Base-by-base conservation (phyloP, 441 rosid genomes). In the Sinapis alba region DNA sequence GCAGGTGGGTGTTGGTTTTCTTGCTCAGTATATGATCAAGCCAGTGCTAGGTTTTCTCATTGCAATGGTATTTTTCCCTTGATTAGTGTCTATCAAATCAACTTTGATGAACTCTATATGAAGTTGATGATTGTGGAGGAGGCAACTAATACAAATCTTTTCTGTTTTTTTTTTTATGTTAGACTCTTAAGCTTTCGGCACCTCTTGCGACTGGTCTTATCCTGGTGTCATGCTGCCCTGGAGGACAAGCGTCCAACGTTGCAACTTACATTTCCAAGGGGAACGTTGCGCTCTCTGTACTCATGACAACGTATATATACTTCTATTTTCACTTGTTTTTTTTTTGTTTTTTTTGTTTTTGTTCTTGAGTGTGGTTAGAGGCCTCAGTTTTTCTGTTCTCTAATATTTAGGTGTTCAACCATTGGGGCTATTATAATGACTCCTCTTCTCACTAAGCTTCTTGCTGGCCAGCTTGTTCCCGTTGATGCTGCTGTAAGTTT, bases 381-480 rank as follows among this genome's bases (percentile, higher is more conserved):
- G 10, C 13, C 21, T 28, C 24, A 6, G 7, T 43, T 13, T 0
- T 10, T 30, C 7, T 67, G 71, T 70, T 72, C 45, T 65, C 32
- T 72, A 65, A 72, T 62, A 32, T 75, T 47, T 70, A 95, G 98
- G 81, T 95, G 99, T 84, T 95, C 99, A 59, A 95, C 99, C 30
- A 84, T 92, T 43, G 98, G 99, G 66, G 98, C 99, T 63, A 95
- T 92, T 73, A 77, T 95, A 70, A 92, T 95, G 99, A 92, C 99
- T 24, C 98, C 99, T 32, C 95, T 95, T 72, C 96, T 91, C 28
- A 95, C 99, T 30, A 92, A 90, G 92, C 92, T 95, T 78, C 98
- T 95, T 72, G 98, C 97, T 7, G 98, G 97, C 57, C 99, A 95
- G 85, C 98, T 95, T 82, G 99, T 95, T 85, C 98, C 96, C 0